Base-by-base conservation (phyloP, 2,329 filamentous ascomycete species). In the Colletotrichum sp. region DNA sequence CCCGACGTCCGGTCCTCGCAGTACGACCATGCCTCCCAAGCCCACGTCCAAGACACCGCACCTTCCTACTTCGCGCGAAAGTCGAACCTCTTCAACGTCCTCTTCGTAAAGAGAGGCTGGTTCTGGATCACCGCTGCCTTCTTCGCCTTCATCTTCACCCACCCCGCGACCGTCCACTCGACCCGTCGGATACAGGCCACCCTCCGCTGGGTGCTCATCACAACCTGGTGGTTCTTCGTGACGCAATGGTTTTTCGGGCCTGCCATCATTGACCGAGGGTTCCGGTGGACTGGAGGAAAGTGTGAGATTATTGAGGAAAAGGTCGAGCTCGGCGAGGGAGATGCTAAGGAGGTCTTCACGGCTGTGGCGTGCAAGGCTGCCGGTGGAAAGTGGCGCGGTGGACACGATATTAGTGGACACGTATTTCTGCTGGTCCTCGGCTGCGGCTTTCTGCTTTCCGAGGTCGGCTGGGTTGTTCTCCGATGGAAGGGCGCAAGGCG, bases 181-280 rank as follows among this genome's bases (percentile, higher is more conserved):
- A 34, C 81, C 79, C 58, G 70, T 16, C 70, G 75, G 76, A 69
- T 90, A 13, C 90, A 92, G 74, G 95, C 94, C 0, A 81, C 87
- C 2, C 65, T 93, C 26, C 90, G 97, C 63, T 99, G 95, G 89
- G 87, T 78, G 0, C 85, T 93, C 10, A 91, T 95, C 0, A 98
- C 97, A 10, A 80, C 85, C 2, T 93, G 93, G 85, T 99, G 97
- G 97, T 88, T 95, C 56, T 86, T 95, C 52, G 92, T 97, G 21
- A 99, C 97, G 78, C 97, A 98, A 87, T 98, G 97, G 97, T 98
- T 93, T 84, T 98, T 99, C 81, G 97, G 97, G 0, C 93, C 97
- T 3, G 90, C 96, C 24, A 87, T 99, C 64, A 96, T 98, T 80
- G 97, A 99, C 83, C 93, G 96, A 72, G 92, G 94, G 5, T 99